Percentiles rank a stretch among this genome's conserved stretches.
These are phyloP conservation scores for Stromatinia cepivora DNA, from an alignment of 2,329 filamentous ascomycete species.

Conservation along the genomic window DNA sequence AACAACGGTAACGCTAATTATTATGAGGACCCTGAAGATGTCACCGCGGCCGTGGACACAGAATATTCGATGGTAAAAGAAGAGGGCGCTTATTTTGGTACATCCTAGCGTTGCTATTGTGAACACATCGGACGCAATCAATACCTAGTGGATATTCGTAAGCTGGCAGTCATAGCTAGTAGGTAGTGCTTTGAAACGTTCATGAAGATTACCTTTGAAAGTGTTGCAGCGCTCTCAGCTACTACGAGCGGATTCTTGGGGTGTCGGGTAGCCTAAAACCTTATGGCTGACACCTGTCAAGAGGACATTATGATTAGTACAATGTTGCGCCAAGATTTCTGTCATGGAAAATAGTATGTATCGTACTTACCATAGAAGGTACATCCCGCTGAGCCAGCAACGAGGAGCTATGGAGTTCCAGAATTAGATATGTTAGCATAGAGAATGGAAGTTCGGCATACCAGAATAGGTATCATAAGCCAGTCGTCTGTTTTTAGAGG, in stretches of 20 bases:
- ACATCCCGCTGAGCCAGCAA: neutral
- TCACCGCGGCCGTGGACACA: conserved; percentile 1
- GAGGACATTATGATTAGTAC: too few relatives aligned
- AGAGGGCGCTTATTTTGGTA: conserved; percentile 17
- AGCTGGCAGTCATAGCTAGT: too few relatives aligned
- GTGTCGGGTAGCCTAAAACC: neutral
- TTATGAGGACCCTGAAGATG: neutral
- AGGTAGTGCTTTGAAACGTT: too few relatives aligned
- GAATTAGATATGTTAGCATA: neutral
- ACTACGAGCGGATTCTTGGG: too few relatives aligned
- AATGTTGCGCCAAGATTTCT: too few relatives aligned
- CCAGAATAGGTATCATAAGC: neutral
- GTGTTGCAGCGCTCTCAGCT: neutral
- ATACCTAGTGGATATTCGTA: neutral
- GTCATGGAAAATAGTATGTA: too few relatives aligned
- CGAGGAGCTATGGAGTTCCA: neutral
- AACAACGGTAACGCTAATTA: neutral
- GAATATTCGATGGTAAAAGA: conserved; percentile 20
- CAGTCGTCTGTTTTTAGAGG: neutral
- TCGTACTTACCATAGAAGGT: neutral
- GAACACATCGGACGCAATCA: neutral
- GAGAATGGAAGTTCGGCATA: neutral
- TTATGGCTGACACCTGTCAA: neutral
- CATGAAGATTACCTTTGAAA: neutral
- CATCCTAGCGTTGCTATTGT: neutral